These are phyloP conservation scores for Mediolabrus comicus DNA, from an alignment of 108 stramenopile genomes.

Conservation along the genomic window DNA sequence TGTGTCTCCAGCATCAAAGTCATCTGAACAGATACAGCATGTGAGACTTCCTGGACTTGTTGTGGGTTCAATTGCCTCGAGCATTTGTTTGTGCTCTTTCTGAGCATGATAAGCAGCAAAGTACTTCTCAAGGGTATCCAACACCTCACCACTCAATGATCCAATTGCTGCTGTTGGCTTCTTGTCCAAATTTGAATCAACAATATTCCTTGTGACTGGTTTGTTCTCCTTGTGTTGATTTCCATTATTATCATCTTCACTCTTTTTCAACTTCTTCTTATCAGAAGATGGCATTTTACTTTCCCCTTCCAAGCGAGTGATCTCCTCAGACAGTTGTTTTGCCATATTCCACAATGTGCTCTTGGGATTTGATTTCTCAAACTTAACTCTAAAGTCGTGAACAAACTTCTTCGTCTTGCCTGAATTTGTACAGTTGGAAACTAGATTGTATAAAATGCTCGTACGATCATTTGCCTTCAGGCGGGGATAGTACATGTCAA, in stretches of 20 bases:
- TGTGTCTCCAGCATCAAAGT: conserved; percentile 2
- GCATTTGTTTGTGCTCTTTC: not conserved
- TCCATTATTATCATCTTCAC: not conserved
- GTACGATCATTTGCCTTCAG: conserved; percentile 3
- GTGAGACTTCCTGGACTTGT: conserved; percentile 4
- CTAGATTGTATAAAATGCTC: not conserved
- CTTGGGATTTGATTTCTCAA: not conserved
- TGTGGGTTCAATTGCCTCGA: not conserved
- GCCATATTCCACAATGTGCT: not conserved
- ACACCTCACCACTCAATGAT: not conserved
- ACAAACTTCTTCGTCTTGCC: not conserved
- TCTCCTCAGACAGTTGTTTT: not conserved
- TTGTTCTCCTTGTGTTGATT: conserved; percentile 5
- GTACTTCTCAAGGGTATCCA: not conserved
- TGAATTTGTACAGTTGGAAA: not conserved
- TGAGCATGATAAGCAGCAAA: not conserved
- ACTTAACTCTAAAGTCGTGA: conserved; percentile 6
- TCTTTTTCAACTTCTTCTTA: not conserved
- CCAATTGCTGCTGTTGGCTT: not conserved
- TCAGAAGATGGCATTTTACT: not conserved
- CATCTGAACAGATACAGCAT: not conserved
- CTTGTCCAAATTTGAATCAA: not conserved
- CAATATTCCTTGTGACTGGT: not conserved
- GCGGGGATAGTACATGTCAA: conserved; percentile 5
- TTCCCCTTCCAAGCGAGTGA: not conserved